A percentile compares a stretch with the other conserved stretches of the same genome.
These are phyloP conservation scores for Malassezia yamatoensis DNA, from an alignment of 1,284 basidiomycete species.

Conservation along the genomic window DNA sequence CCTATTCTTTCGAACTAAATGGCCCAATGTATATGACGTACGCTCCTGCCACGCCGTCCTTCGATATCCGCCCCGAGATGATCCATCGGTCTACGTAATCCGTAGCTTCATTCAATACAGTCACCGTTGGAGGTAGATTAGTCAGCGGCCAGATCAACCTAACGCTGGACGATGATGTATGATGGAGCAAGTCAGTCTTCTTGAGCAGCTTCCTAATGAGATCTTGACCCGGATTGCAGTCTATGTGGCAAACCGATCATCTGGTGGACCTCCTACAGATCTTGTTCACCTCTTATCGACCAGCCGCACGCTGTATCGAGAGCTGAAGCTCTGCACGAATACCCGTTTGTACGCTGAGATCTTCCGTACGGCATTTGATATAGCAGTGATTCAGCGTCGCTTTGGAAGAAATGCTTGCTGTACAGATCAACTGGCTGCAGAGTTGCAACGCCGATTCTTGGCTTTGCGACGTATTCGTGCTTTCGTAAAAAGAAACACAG, in stretches of 20 bases:
- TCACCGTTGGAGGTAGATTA: background rate
- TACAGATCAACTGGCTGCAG: background rate
- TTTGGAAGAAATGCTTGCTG: background rate
- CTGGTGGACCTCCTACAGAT: background rate
- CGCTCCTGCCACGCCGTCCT: background rate
- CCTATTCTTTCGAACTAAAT: background rate
- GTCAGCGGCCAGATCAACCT: background rate
- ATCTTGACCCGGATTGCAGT: background rate
- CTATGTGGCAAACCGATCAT: background rate
- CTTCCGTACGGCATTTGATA: background rate
- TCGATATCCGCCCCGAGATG: background rate
- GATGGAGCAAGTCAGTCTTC: background rate
- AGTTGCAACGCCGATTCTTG: background rate
- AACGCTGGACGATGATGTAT: background rate
- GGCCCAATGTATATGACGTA: background rate
- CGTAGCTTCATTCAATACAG: too few relatives aligned
- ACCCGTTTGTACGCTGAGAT: slow-evolving; percentile 1
- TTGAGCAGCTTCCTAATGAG: slow-evolving; percentile 1
- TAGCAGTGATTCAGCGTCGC: background rate
- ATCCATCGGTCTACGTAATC: too few relatives aligned
- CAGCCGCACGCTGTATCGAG: background rate
- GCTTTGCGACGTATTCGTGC: background rate
- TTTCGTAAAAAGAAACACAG: background rate
- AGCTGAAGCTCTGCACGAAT: background rate
- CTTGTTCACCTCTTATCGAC: background rate